Conservation (phyloP, 192 early-diverging fungal species). For the Gaertneriomyces sp. region DNA sequence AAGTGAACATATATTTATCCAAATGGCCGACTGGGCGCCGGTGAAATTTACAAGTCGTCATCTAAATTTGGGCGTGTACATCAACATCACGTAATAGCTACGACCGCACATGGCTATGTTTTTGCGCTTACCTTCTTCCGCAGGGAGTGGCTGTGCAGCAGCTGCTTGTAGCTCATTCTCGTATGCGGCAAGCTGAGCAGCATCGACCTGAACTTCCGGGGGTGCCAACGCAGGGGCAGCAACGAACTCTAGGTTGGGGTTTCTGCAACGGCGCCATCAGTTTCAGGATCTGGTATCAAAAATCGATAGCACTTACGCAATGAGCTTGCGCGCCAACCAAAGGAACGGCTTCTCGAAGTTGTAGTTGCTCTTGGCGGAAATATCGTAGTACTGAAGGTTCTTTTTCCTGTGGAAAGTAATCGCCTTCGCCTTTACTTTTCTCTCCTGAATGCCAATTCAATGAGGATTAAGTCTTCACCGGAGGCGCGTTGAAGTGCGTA, state of each 20-base stretch:
- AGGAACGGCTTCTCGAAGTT: constrained; percentile 99
- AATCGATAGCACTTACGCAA: constrained; percentile 49
- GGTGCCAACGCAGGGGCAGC: constrained; percentile 95
- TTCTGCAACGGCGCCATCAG: constrained; percentile 40
- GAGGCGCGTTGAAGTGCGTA: constrained; percentile 12
- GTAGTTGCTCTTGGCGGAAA: constrained; percentile 99
- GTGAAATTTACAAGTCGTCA: constrained; percentile 27
- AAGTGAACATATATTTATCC: no score
- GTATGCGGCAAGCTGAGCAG: constrained; percentile 70
- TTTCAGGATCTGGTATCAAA: background rate
- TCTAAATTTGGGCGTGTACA: background rate
- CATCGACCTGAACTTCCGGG: constrained; percentile 88
- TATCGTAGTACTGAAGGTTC: constrained; percentile 99
- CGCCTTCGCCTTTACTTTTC: constrained; percentile 99
- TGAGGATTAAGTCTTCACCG: background rate
- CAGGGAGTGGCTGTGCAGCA: constrained; percentile 83
- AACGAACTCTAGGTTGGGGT: constrained; percentile 93
- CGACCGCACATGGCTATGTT: background rate
- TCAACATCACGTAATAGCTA: background rate
- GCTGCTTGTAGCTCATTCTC: constrained; percentile 74
- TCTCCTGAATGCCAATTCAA: constrained; percentile 56
- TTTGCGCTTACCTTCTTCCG: constrained; percentile 52
- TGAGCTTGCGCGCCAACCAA: constrained; percentile 97
- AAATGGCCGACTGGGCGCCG: no score
- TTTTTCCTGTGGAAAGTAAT: constrained; percentile 99